Base-by-base conservation (phyloP, 805 yeast genomes). In the Sugiyamaella smithiae region DNA sequence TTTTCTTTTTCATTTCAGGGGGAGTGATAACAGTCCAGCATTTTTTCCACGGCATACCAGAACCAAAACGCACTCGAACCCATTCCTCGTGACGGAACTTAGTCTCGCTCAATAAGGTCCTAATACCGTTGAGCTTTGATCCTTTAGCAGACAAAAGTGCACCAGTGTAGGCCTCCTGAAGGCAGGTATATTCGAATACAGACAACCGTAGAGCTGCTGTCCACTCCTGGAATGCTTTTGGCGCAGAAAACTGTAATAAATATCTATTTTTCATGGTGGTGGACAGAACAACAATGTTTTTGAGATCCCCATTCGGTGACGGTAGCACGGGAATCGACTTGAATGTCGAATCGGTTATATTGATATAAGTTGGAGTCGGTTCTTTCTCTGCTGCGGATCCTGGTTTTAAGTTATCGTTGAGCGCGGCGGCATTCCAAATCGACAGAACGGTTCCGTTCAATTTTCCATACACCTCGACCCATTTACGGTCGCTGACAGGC, bases 31-130 rank as follows among this genome's bases (percentile, higher is more conserved):
- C 96, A 2, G 96, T 91, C 71, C 79, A 93, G 62, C 97, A 91
- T 51, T 95, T 77, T 62, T 84, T 86, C 97, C 97, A 93, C 1
- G 97, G 96, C 95, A 88, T 88, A 20, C 99, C 99, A 7, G 93
- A 79, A 16, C 99, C 98, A 66, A 91, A 93, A 56, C 98, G 75
- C 14, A 93, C 95, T 64, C 89, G 78, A 37, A 85, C 89, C 97
- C 97, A 91, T 60, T 90, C 97, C 66, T 88, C 96, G 62, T 88
- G 93, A 51, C 79, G 80, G 63, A 81, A 86, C 61, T 91, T 84
- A 16, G 93, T 84, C 55, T 86, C 96, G 0, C 95, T 84, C 50
- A 93, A 73, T 40, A 93, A 74, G 12, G 91, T 85, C 52, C 86
- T 78, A 53, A 93, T 89, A 62, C 95, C 98, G 46, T 91, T 83